A percentile compares a stretch with the other conserved stretches of the same genome.
Conservation (phyloP, 306 rosid species). For the Prinsepia uniflora region DNA sequence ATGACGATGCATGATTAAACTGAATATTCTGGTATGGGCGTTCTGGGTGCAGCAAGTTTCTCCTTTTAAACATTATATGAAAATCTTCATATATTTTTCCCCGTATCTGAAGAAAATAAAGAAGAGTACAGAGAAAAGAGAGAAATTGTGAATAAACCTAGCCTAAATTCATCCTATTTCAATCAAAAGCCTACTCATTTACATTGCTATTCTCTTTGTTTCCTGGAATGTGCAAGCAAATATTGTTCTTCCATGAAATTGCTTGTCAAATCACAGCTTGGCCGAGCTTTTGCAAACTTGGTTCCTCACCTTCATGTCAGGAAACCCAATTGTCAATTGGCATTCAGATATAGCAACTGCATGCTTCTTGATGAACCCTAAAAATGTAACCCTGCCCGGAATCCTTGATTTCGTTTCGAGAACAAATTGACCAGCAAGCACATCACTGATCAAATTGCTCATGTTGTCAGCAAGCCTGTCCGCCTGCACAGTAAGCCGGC, state of each 20-base stretch:
- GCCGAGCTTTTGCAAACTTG: slow-evolving; percentile 54
- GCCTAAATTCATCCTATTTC: neutral
- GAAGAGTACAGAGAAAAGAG: neutral
- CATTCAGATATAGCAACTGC: slow-evolving; percentile 46
- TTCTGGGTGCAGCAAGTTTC: neutral
- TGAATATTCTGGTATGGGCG: too few relatives aligned
- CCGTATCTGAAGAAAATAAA: neutral
- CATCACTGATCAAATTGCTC: slow-evolving; percentile 32
- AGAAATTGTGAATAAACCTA: neutral
- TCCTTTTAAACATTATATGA: neutral
- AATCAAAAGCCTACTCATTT: neutral
- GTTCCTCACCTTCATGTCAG: slow-evolving; percentile 34
- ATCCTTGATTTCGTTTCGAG: slow-evolving; percentile 32
- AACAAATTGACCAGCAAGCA: slow-evolving; percentile 38
- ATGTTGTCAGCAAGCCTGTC: slow-evolving; percentile 36
- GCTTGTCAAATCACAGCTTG: slow-evolving; percentile 30
- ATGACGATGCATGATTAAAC: too few relatives aligned
- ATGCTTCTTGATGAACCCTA: slow-evolving; percentile 59
- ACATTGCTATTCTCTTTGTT: neutral
- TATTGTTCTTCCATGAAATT: neutral
- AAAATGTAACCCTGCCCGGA: slow-evolving; percentile 49
- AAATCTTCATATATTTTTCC: neutral
- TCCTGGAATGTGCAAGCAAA: neutral
- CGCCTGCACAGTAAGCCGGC: slow-evolving; percentile 44
- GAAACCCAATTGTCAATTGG: slow-evolving; percentile 33